Evolutionary conservation across 1,139 yeast genomes (phyloP).

Genomic region (Meyerozyma athensensis): DNA sequence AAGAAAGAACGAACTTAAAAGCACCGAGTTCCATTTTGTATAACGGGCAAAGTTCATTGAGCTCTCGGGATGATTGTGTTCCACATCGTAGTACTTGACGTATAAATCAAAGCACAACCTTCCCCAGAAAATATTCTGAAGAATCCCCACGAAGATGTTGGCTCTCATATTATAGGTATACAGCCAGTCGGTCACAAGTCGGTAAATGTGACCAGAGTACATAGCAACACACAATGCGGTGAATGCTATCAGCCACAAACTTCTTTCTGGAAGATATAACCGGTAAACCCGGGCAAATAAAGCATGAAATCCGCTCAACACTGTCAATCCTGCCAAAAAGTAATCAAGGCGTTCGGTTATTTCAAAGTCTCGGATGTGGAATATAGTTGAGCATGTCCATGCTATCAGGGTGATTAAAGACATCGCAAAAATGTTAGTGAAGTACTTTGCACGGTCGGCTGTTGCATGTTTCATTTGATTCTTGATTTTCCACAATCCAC

Average conservation of each 20-base stretch:
- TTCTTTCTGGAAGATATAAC: constrained; percentile 40
- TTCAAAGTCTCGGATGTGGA: constrained; percentile 79
- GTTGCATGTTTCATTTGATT: constrained; percentile 3
- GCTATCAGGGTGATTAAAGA: constrained; percentile 53
- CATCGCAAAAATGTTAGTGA: constrained; percentile 34
- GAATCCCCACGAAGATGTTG: constrained; percentile 69
- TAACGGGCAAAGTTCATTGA: constrained; percentile 13
- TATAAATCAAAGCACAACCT: constrained; percentile 31
- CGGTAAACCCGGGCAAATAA: constrained; percentile 55
- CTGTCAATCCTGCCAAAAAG: constrained; percentile 88
- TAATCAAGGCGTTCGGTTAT: constrained; percentile 85
- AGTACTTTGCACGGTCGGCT: constrained; percentile 8
- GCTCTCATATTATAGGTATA: constrained; percentile 94
- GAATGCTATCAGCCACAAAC: constrained; percentile 25
- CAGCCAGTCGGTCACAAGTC: constrained; percentile 75
- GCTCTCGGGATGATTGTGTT: constrained; percentile 9
- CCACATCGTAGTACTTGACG: constrained; percentile 26
- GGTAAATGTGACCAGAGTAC: constrained; percentile 59
- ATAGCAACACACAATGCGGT: constrained; percentile 41
- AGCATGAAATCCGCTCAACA: constrained; percentile 70
- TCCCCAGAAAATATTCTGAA: constrained; percentile 55
- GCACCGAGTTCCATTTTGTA: constrained; percentile 17
- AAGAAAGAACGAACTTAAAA: constrained; percentile 32
- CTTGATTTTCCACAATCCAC: constrained; percentile 45
- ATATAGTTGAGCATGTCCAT: constrained; percentile 81